Base-by-base conservation (phyloP, 202 grass and related monocot genomes). In the Bolboschoenoplectus hybrid region DNA sequence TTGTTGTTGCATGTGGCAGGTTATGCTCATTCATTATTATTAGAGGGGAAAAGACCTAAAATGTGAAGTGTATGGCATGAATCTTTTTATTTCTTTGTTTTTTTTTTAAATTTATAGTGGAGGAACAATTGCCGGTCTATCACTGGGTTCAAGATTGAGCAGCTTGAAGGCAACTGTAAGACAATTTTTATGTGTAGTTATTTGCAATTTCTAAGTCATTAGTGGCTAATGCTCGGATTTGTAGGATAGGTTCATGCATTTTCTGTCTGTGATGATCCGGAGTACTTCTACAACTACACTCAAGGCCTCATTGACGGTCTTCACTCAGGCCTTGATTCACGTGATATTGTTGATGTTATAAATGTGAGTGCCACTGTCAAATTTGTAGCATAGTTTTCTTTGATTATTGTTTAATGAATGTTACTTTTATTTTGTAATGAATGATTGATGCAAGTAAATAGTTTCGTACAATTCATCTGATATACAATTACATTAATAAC, bases 251-350 rank as follows among this genome's bases (percentile, higher is more conserved):
- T 98, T 80, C 93, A 91, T 94, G 97, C 97, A 26, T 96, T 96
- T 66, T 93, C 97, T 74, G 92, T 98, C 72, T 96, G 93, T 87
- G 93, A 98, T 81, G 93, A 98, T 81, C 93, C 97, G 74, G 86
- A 64, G 65, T 98, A 96, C 86, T 96, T 98, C 81, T 92, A 98
- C 76, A 90, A 92, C 74, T 98, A 83, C 71, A 87, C 61, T 83
- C 97, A 98, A 96, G 90, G 85, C 69, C 82, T 98, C 79, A 98
- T 98, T 90, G 97, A 94, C 87, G 97, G 90, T 45, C 93, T 98
- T 85, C 19, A 92, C 74, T 91, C 92, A 83, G 93, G 89, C 87
- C 71, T 94, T 79, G 85, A 90, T 81, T 95, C 90, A 71, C 92
- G 34, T 88, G 97, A 96, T 91, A 94, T 98, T 88, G 90, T 96